Evolutionary conservation across 495 filamentous ascomycete species (phyloP).

Genomic region (Friedmanniomyces simplex): DNA sequence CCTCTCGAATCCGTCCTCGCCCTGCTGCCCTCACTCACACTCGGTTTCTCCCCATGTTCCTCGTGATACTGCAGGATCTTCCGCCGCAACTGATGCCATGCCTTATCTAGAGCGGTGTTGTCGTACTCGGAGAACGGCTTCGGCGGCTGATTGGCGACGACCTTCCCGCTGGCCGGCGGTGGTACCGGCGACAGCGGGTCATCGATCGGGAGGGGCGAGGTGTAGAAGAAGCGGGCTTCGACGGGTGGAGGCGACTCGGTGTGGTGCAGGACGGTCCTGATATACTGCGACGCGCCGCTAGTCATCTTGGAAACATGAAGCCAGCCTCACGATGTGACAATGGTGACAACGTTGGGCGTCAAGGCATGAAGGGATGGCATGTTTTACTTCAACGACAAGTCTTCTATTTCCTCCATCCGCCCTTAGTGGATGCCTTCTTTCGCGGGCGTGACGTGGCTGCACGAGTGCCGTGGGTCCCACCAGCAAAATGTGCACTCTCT

Average conservation of each 20-base stretch:
- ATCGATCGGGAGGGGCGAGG: constrained; percentile 32
- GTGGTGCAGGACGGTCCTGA: constrained; percentile 28
- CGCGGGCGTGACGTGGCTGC: background rate
- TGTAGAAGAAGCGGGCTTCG: constrained; percentile 33
- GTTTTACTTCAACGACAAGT: background rate
- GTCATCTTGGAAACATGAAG: background rate
- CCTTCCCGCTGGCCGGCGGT: constrained; percentile 24
- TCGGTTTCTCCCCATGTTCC: constrained; percentile 23
- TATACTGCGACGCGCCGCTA: constrained; percentile 16
- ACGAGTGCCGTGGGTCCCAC: background rate
- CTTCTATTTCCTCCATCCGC: background rate
- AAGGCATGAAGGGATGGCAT: constrained; percentile 1
- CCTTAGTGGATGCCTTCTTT: background rate
- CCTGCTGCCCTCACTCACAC: background rate
- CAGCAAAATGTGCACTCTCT: background rate
- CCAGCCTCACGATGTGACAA: background rate
- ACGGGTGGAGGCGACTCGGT: constrained; percentile 29
- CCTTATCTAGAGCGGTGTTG: constrained; percentile 31
- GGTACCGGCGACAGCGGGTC: constrained; percentile 35
- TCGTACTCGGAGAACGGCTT: constrained; percentile 35
- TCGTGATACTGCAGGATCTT: constrained; percentile 31
- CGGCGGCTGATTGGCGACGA: constrained; percentile 23
- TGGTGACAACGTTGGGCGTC: background rate
- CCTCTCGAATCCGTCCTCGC: constrained; percentile 7
- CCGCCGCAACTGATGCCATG: constrained; percentile 31